Evolutionary conservation across 2,329 filamentous ascomycete species (phyloP).

Genomic region (Shiraia bambusicola): DNA sequence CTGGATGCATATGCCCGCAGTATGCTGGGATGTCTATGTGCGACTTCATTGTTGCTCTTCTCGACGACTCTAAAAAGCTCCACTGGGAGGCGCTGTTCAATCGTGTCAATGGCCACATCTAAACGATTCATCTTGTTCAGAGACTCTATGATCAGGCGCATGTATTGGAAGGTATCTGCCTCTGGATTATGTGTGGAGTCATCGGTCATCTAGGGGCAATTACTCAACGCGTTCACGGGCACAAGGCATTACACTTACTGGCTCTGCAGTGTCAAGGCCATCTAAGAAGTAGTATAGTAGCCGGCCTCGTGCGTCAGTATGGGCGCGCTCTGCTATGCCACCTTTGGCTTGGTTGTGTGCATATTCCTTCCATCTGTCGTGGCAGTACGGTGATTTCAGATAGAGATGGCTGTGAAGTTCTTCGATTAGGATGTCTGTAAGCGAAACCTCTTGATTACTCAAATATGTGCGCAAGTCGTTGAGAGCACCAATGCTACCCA

Average conservation of each 20-base stretch:
- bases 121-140: conserved; percentile 86
- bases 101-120: conserved; percentile 81
- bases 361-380: conserved; percentile 89
- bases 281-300: conserved; percentile 60
- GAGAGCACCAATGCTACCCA: conserved; percentile 88
- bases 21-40: conserved; percentile 86
- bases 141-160: conserved; percentile 82
- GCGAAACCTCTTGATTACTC: conserved; percentile 84
- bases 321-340: conserved; percentile 34
- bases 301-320: conserved; percentile 50
- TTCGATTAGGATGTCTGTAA: conserved; percentile 95
- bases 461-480: conserved; percentile 85
- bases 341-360: conserved; percentile 63
- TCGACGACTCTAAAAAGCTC: conserved; percentile 93
- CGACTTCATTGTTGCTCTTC: conserved; percentile 91
- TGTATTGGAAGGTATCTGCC: conserved; percentile 91
- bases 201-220: conserved; percentile 63
- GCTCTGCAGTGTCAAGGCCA: conserved; percentile 54
- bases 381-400: conserved; percentile 95
- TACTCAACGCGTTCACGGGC: neutral
- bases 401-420: conserved; percentile 97
- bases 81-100: conserved; percentile 90
- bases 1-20: conserved; percentile 55
- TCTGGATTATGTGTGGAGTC: conserved; percentile 93
- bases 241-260: conserved; percentile 21